Percentiles rank a stretch among this genome's conserved stretches.
phyloP scores from a whole-genome alignment of 352 stramenopile species.

The Phytophthora rubi region DNA sequence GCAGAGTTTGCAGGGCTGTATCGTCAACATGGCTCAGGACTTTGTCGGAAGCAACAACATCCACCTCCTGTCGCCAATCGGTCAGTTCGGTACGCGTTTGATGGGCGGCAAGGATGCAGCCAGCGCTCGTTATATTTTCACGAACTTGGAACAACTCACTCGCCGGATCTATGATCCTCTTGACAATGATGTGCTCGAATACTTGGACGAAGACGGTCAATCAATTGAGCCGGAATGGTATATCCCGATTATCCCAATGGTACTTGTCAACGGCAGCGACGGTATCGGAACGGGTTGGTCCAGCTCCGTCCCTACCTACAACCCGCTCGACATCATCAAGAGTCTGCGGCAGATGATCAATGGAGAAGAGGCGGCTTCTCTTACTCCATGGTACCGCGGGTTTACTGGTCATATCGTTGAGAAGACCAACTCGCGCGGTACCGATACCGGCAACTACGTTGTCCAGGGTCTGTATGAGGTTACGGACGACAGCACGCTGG shows the following conservation, averaged over 20 bases:
- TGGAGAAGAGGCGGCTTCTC: conserved; percentile 52
- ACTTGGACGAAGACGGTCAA: conserved; percentile 92
- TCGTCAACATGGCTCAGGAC: conserved; percentile 98
- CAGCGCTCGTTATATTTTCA: conserved; percentile 95
- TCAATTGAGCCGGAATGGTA: conserved; percentile 94
- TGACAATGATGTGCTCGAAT: conserved; percentile 92
- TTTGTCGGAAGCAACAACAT: conserved; percentile 99
- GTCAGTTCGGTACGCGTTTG: conserved; percentile 98
- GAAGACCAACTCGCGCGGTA: conserved; percentile 63
- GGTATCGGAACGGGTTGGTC: conserved; percentile 98
- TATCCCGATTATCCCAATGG: conserved; percentile 96
- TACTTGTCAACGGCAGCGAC: conserved; percentile 96
- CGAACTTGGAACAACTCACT: conserved; percentile 88
- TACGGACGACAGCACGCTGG: conserved; percentile 87
- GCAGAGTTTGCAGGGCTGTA: conserved; percentile 93
- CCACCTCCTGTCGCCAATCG: conserved; percentile 94
- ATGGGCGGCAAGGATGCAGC: conserved; percentile 97
- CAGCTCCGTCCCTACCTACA: conserved; percentile 93
- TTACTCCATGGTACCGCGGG: conserved; percentile 93
- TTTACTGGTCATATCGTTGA: conserved; percentile 90
- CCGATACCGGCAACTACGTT: conserved; percentile 75
- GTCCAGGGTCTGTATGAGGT: conserved; percentile 88
- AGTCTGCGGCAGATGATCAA: conserved; percentile 75
- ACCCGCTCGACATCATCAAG: conserved; percentile 90
- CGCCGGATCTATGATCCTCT: conserved; percentile 88